Percentiles rank a stretch among this genome's conserved stretches.
These are phyloP conservation scores for Gossypium turneri DNA, from an alignment of 345 rosid genomes.

Conservation along the genomic window DNA sequence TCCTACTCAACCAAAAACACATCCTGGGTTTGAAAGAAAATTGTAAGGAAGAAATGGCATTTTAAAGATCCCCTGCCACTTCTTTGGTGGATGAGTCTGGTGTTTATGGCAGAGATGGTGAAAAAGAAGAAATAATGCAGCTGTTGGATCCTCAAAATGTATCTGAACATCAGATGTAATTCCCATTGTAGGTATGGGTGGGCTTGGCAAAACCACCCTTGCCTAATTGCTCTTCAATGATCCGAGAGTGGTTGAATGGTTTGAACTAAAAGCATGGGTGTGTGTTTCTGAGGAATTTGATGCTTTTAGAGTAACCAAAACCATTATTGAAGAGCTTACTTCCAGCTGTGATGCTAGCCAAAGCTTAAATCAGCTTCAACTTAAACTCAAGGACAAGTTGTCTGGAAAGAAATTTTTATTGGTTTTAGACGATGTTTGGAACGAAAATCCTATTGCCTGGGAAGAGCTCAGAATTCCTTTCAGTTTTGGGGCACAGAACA, in stretches of 20 bases:
- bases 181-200: conserved; percentile 13
- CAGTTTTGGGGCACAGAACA: too few species aligned
- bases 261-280: conserved; percentile 28
- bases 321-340: background rate
- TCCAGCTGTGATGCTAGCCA: too few species aligned
- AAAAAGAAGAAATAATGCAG: background rate
- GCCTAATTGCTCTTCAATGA: background rate
- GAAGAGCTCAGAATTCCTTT: too few species aligned
- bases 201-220: conserved; percentile 8
- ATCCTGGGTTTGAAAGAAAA: conserved; percentile 18
- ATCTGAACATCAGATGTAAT: background rate
- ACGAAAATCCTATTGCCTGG: too few species aligned
- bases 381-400: too few species aligned
- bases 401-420: too few species aligned
- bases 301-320: conserved; percentile 18
- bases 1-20: background rate
- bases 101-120: background rate
- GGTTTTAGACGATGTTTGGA: too few species aligned
- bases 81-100: conserved; percentile 18
- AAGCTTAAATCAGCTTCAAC: too few species aligned
- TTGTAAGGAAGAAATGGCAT: background rate
- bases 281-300: conserved; percentile 19
- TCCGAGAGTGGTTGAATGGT: conserved; percentile 10
- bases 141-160: background rate
- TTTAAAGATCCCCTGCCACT: conserved; percentile 6